Conservation (phyloP, 2,329 filamentous ascomycete genomes). For the Calonectria ilicicola region DNA sequence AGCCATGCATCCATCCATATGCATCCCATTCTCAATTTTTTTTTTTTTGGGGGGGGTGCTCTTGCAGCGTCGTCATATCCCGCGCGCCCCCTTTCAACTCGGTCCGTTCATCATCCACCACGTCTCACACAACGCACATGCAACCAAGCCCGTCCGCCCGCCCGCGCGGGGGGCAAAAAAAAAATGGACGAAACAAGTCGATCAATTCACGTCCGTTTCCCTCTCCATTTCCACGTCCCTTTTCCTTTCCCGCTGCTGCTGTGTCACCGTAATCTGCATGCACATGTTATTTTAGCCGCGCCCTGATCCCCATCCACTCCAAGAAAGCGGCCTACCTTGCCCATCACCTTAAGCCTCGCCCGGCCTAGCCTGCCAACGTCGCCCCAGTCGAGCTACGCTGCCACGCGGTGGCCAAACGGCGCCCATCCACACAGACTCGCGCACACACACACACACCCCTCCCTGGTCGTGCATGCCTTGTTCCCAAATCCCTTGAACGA, state of each 20-base stretch:
- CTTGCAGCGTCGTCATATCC: neutral
- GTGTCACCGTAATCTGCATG: slow-evolving; percentile 6
- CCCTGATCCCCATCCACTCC: neutral
- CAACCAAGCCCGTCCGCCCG: neutral
- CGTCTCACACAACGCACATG: neutral
- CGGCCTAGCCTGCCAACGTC: neutral
- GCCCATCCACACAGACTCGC: neutral
- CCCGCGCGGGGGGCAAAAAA: neutral
- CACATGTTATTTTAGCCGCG: slow-evolving; percentile 7
- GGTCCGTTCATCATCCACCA: neutral
- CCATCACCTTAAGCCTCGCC: slow-evolving; percentile 3
- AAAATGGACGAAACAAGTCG: neutral
- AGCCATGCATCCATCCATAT: no score
- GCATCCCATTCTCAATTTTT: neutral
- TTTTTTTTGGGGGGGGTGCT: neutral
- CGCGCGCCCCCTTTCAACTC: neutral
- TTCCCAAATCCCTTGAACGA: neutral
- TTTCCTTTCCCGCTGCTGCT: neutral
- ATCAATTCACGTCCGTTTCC: neutral
- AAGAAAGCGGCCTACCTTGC: neutral
- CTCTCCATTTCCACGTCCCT: neutral
- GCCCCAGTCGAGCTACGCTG: neutral
- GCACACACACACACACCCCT: neutral
- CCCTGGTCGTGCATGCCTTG: neutral
- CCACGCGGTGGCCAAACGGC: slow-evolving; percentile 8